Conservation (phyloP, 257 asterid genomes). For the Cynanchum wilfordii region DNA sequence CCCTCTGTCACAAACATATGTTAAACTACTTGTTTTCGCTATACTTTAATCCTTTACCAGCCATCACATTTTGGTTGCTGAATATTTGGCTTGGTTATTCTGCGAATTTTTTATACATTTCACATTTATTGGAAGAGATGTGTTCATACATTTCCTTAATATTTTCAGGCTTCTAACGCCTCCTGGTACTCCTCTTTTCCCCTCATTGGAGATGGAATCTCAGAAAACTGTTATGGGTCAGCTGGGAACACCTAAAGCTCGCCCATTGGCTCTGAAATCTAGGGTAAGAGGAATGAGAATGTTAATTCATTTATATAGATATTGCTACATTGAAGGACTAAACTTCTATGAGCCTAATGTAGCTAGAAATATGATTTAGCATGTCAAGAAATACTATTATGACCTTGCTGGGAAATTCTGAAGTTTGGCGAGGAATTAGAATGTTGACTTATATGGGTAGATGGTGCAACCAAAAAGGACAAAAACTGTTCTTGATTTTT, state of each 20-base stretch:
- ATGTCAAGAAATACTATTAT: neutral
- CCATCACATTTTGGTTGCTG: neutral
- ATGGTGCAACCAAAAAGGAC: neutral
- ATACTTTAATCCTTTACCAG: neutral
- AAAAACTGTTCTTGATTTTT: neutral
- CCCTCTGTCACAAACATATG: neutral
- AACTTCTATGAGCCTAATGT: neutral
- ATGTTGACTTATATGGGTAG: conserved; percentile 5
- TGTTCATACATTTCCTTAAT: conserved; percentile 13
- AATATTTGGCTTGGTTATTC: neutral
- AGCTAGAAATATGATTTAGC: neutral
- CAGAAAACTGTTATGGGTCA: conserved; percentile 73
- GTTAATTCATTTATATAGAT: conserved; percentile 4
- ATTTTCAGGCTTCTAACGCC: conserved; percentile 93
- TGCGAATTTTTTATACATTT: conserved; percentile 5
- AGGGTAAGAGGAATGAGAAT: conserved; percentile 54
- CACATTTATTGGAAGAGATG: neutral
- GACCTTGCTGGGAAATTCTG: conserved; percentile 56
- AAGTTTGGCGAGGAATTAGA: conserved; percentile 48
- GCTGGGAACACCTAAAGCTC: conserved; percentile 73
- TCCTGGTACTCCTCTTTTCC: conserved; percentile 98
- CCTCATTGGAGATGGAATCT: conserved; percentile 91
- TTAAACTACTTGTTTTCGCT: neutral
- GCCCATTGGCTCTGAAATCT: conserved; percentile 79
- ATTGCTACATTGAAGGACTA: neutral